Conservation (phyloP, 2,329 filamentous ascomycete species). For the Pseudocercospora fijiensis region DNA sequence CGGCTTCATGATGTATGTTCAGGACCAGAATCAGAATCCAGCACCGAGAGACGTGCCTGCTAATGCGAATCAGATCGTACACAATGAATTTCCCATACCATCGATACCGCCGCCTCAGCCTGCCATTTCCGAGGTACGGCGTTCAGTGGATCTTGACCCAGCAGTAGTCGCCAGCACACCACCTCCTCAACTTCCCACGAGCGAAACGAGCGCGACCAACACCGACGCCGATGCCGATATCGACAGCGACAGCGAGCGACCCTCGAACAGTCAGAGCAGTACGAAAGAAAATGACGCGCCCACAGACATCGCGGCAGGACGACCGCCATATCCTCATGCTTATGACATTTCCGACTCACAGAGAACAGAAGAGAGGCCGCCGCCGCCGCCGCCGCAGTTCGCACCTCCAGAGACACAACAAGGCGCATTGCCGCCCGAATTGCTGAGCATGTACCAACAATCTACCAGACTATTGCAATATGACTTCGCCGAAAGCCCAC, state of each 20-base stretch:
- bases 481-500: constrained; percentile 72
- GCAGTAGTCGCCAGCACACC: constrained; percentile 37
- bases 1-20: constrained; percentile 63
- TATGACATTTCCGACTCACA: constrained; percentile 40
- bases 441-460: constrained; percentile 55
- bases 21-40: too few species aligned
- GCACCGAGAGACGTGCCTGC: constrained; percentile 13
- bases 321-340: constrained; percentile 37
- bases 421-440: constrained; percentile 60
- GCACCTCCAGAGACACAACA: constrained; percentile 15
- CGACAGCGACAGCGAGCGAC: constrained; percentile 26
- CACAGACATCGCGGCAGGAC: constrained; percentile 38
- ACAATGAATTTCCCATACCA: constrained; percentile 72
- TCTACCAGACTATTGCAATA: constrained; percentile 34
- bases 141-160: constrained; percentile 32
- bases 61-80: constrained; percentile 61
- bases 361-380: constrained; percentile 29
- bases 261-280: constrained; percentile 51
- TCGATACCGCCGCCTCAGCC: constrained; percentile 50
- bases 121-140: constrained; percentile 28
- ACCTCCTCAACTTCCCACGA: constrained; percentile 39
- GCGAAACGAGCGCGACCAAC: constrained; percentile 16
- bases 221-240: constrained; percentile 20
- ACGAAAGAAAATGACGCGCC: constrained; percentile 67
- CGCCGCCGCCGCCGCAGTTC: constrained; percentile 16